These are phyloP conservation scores for Trichosporon faecale DNA, from an alignment of 1,284 basidiomycete genomes.

Conservation along the genomic window DNA sequence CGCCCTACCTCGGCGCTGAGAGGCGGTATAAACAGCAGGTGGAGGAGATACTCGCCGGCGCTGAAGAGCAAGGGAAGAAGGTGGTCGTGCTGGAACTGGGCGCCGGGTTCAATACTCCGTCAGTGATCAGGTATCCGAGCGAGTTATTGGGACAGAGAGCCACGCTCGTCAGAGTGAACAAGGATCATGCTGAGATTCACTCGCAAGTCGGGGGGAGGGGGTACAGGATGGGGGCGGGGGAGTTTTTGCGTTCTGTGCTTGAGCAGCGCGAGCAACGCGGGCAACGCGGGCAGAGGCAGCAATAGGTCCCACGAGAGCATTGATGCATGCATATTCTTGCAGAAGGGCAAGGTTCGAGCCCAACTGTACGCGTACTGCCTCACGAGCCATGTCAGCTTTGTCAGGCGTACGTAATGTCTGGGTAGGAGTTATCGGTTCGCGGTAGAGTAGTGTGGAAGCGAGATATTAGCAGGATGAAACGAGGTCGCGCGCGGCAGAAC, in stretches of 20 bases:
- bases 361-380: too few relatives aligned
- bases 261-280: too few relatives aligned
- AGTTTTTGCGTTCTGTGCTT: background rate
- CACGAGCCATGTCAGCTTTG: too few relatives aligned
- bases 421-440: background rate
- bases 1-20: slow-evolving; percentile 4
- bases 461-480: background rate
- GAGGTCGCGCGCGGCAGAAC: too few relatives aligned
- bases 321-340: background rate
- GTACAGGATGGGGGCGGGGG: background rate
- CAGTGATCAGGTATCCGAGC: background rate
- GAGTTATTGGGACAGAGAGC: background rate
- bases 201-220: background rate
- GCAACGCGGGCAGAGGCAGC: too few relatives aligned
- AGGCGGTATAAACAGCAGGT: background rate
- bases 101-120: background rate
- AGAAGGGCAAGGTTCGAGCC: too few relatives aligned
- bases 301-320: too few relatives aligned
- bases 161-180: background rate
- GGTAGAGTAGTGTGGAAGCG: background rate
- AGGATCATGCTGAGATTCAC: background rate
- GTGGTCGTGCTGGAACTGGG: background rate
- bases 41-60: background rate
- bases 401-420: too few relatives aligned
- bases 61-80: background rate